These are phyloP conservation scores for Gentiana macrophylla DNA, from an alignment of 257 asterid species.

Conservation along the genomic window DNA sequence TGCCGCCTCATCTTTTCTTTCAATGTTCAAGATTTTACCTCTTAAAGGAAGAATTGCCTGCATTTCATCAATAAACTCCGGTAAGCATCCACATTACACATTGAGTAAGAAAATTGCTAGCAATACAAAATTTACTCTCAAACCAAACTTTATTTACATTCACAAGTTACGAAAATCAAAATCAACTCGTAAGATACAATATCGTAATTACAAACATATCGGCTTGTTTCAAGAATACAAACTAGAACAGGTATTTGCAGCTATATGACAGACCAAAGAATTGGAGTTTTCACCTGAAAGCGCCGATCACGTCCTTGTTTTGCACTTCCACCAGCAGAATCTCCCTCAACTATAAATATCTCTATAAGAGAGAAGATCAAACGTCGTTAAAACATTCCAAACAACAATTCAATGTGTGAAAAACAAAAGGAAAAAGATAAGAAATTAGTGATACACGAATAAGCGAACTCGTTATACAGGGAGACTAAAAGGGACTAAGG, in stretches of 20 bases:
- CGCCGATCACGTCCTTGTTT: conserved; percentile 99
- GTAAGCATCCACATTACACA: conserved; percentile 3
- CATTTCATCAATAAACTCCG: conserved; percentile 16
- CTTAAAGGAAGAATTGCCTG: conserved; percentile 98
- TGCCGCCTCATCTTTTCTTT: conserved; percentile 94
- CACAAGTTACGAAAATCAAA: too few relatives aligned
- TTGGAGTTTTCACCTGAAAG: conserved; percentile 61
- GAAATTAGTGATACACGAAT: too few relatives aligned
- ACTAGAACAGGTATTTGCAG: too few relatives aligned
- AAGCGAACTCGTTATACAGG: too few relatives aligned
- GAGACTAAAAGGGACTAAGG: too few relatives aligned
- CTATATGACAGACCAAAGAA: neutral
- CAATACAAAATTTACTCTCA: neutral
- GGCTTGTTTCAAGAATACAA: too few relatives aligned
- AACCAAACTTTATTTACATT: too few relatives aligned
- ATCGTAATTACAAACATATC: too few relatives aligned
- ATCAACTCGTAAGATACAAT: too few relatives aligned
- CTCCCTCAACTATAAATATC: conserved; percentile 98
- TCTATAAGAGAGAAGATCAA: conserved; percentile 30
- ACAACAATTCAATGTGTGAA: neutral
- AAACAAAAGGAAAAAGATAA: neutral
- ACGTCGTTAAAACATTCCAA: neutral
- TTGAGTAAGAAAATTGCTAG: too few relatives aligned
- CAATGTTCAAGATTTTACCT: conserved; percentile 94
- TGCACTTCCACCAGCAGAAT: conserved; percentile 99